Evolutionary conservation across 768 basidiomycete genomes (phyloP).

Genomic region (Epithele typhae): DNA sequence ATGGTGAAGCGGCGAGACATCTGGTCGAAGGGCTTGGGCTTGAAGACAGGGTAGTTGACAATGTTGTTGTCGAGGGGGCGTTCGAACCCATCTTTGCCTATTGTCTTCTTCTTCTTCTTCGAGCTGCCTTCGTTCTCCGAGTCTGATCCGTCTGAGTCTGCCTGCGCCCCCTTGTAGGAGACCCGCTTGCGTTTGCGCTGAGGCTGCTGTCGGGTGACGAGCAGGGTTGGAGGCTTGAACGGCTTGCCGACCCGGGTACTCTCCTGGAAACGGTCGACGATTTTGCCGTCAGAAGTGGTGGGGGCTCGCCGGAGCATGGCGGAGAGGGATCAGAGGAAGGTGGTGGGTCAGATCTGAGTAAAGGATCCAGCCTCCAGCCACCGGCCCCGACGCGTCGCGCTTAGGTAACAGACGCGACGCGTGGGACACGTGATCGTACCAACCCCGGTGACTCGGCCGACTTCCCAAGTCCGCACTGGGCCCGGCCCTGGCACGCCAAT

Average conservation of each 20-base stretch:
- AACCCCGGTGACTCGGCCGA: too few relatives aligned
- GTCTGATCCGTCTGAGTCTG: conserved; percentile 49
- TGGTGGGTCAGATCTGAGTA: not conserved
- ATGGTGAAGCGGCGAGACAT: conserved; percentile 70
- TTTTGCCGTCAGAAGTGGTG: conserved; percentile 64
- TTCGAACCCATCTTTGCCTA: conserved; percentile 54
- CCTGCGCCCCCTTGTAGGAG: conserved; percentile 72
- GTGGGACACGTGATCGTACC: conserved; percentile 12
- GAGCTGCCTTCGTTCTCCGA: conserved; percentile 46
- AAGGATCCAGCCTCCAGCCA: conserved; percentile 2
- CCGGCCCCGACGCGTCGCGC: not conserved
- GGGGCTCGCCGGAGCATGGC: conserved; percentile 68
- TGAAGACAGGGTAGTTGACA: conserved; percentile 74
- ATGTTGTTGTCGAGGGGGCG: conserved; percentile 52
- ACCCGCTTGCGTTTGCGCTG: conserved; percentile 84
- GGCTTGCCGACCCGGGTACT: conserved; percentile 72
- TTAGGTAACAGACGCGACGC: conserved; percentile 16
- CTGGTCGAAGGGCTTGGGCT: conserved; percentile 71
- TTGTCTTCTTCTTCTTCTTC: conserved; percentile 63
- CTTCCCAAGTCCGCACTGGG: too few relatives aligned
- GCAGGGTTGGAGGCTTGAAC: conserved; percentile 68
- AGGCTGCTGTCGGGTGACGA: conserved; percentile 53
- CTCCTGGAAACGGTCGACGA: conserved; percentile 64
- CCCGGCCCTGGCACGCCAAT: too few relatives aligned
- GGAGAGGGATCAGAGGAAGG: not conserved